Base-by-base conservation (phyloP, 169 alveolate species). In the Plasmodium cynomolgi region DNA sequence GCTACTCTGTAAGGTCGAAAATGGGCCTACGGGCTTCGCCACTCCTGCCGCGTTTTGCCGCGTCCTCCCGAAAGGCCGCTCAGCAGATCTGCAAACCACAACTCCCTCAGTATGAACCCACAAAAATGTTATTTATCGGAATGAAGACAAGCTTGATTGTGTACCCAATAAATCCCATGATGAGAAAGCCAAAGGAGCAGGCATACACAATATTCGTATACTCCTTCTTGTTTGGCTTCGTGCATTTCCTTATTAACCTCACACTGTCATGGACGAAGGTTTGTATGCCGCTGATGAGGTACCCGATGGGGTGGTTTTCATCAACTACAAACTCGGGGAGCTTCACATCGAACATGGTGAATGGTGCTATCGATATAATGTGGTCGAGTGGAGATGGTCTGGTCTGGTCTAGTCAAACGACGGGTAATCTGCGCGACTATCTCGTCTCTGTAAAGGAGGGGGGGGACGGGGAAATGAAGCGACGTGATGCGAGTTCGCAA, bases 91-190 rank as follows among this genome's bases (percentile, higher is more conserved):
- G 1, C 58, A 11, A 1, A 47, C 34, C 13, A 62, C 15, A 62
- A 62, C 75, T 39, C 54, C 41, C 33, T 90, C 68, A 91, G 44
- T 83, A 82, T 80, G 95, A 84, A 23, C 98, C 98, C 81, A 97
- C 98, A 83, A 98, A 97, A 72, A 98, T 98, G 92, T 98, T 98
- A 96, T 98, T 98, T 85, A 98, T 98, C 44, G 99, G 99, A 72
- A 98, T 98, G 96, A 98, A 98, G 37, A 98, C 97, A 44, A 98
- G 97, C 96, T 98, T 98, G 39, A 98, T 98, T 74, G 98, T 96
- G 95, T 98, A 98, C 39, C 99, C 99, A 85, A 98, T 98, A 84
- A 98, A 96, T 77, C 99, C 99, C 99, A 98, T 98, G 58, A 98
- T 98, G 81, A 97, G 97, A 92, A 98, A 98, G 39, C 99, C 99